Evolutionary conservation across 345 rosid genomes (phyloP).

Genomic region (Xanthoceras sorbifolium): DNA sequence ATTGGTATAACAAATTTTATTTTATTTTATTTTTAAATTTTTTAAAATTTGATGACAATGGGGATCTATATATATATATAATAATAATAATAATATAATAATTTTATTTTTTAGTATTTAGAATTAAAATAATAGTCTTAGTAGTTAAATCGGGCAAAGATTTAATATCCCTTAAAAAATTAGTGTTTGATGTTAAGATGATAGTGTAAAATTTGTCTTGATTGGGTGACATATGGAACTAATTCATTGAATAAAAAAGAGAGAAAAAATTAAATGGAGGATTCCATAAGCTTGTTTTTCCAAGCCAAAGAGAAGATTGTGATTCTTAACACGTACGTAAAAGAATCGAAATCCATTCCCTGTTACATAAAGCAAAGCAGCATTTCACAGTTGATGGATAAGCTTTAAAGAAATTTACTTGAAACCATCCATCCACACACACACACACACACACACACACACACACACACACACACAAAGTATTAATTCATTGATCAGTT

Average conservation of each 20-base stretch:
- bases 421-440: not conserved
- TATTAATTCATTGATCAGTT: constrained; percentile 25
- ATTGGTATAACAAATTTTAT: too few relatives aligned
- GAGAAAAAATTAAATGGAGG: not conserved
- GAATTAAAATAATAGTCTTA: too few relatives aligned
- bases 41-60: too few relatives aligned
- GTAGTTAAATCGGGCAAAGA: too few relatives aligned
- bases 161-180: too few relatives aligned
- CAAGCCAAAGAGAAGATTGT: constrained; percentile 3
- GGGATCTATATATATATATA: too few relatives aligned
- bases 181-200: too few relatives aligned
- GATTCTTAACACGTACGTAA: not conserved
- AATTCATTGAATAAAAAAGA: not conserved
- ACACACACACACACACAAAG: not conserved
- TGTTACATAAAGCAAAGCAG: not conserved
- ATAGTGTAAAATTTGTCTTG: too few relatives aligned
- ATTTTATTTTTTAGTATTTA: too few relatives aligned
- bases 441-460: constrained; percentile 16
- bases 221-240: constrained; percentile 8
- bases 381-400: not conserved
- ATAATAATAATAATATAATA: too few relatives aligned
- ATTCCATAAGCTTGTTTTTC: not conserved
- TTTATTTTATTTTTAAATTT: too few relatives aligned
- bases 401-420: not conserved
- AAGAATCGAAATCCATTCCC: not conserved